phyloP scores from a whole-genome alignment of 2,329 filamentous ascomycete species.

The Aspergillus fumigatus region DNA sequence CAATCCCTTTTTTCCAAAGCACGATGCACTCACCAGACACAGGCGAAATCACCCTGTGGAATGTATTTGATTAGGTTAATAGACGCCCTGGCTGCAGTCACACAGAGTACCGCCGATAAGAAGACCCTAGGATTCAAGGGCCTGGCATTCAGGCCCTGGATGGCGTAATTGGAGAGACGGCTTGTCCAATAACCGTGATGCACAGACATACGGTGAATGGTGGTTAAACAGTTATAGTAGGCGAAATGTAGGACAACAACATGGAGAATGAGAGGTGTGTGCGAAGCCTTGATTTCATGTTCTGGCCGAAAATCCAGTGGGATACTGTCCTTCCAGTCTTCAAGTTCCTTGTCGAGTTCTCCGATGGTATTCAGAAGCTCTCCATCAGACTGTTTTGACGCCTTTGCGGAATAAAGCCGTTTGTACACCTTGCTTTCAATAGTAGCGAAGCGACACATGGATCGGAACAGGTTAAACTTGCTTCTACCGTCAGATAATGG shows the following conservation, averaged over 20 bases:
- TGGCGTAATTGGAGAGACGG: slow-evolving; percentile 87
- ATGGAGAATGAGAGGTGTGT: slow-evolving; percentile 90
- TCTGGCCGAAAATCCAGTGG: slow-evolving; percentile 96
- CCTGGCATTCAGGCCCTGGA: slow-evolving; percentile 84
- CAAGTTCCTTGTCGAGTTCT: slow-evolving; percentile 81
- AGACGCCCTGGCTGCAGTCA: slow-evolving; percentile 84
- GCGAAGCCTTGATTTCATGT: slow-evolving; percentile 87
- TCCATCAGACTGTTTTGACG: slow-evolving; percentile 84
- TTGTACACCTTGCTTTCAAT: slow-evolving; percentile 96
- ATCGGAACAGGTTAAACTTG: slow-evolving; percentile 90
- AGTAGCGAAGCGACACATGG: slow-evolving; percentile 85
- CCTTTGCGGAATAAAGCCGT: slow-evolving; percentile 85
- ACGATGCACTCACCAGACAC: slow-evolving; percentile 70
- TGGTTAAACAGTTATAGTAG: slow-evolving; percentile 97
- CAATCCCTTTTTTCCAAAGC: neutral
- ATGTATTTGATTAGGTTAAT: slow-evolving; percentile 95
- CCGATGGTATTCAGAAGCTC: slow-evolving; percentile 94
- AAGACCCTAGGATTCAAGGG: slow-evolving; percentile 93
- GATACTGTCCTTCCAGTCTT: slow-evolving; percentile 95
- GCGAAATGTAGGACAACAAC: slow-evolving; percentile 92
- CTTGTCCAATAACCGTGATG: slow-evolving; percentile 99
- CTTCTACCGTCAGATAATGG: slow-evolving; percentile 81
- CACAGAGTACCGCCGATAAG: slow-evolving; percentile 86
- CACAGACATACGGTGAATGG: slow-evolving; percentile 96
- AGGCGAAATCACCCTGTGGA: slow-evolving; percentile 88